phyloP scores from a whole-genome alignment of 306 rosid species.

The Cucurbita maxima region DNA sequence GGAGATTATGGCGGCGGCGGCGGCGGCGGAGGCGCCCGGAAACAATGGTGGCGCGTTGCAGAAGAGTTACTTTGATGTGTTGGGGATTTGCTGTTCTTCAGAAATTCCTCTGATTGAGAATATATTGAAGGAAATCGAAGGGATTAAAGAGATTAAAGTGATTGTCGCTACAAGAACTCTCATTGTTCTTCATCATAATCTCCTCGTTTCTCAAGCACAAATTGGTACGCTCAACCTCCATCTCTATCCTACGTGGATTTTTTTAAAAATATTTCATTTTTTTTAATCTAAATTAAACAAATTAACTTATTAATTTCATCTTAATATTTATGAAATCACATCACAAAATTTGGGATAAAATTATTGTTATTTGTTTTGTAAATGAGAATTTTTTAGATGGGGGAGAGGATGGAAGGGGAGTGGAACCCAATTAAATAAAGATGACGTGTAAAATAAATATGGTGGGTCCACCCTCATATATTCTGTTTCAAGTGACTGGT shows the following conservation, averaged over 20 bases:
- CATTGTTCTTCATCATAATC: conserved; percentile 60
- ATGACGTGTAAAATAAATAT: neutral
- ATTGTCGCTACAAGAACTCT: conserved; percentile 68
- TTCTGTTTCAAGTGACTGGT: neutral
- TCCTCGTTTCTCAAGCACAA: conserved; percentile 59
- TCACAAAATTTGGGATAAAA: neutral
- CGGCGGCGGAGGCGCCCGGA: neutral
- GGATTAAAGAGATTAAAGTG: conserved; percentile 57
- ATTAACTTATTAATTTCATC: too few species aligned
- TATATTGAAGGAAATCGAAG: conserved; percentile 46
- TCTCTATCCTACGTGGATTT: too few species aligned
- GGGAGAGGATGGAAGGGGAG: neutral
- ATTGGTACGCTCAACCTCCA: conserved; percentile 33
- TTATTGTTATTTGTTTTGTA: neutral
- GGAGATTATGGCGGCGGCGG: neutral
- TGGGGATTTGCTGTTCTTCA: conserved; percentile 81
- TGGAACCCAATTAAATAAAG: neutral
- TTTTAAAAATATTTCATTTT: too few species aligned
- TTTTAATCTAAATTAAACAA: too few species aligned
- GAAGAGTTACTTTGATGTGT: conserved; percentile 72
- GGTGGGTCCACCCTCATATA: neutral
- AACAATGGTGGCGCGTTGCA: conserved; percentile 12
- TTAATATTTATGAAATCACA: neutral
- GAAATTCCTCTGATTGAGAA: conserved; percentile 65
- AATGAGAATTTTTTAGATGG: neutral